phyloP scores from a whole-genome alignment of 495 filamentous ascomycete genomes.

The Lineolata rhizophorae region DNA sequence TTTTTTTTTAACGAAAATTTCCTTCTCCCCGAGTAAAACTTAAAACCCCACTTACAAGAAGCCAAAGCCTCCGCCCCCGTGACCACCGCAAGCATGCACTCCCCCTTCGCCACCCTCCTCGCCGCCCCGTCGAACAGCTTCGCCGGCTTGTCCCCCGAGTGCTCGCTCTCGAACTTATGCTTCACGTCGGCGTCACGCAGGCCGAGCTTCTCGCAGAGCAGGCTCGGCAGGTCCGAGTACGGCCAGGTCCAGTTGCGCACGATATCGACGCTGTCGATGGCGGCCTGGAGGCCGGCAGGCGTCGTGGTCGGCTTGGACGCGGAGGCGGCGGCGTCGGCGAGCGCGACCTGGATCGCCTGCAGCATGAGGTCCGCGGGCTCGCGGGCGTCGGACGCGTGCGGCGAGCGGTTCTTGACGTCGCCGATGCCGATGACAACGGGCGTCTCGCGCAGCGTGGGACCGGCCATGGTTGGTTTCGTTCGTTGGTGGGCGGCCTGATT shows the following conservation, averaged over 20 bases:
- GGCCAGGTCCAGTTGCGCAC: conserved; percentile 37
- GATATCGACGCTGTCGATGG: conserved; percentile 29
- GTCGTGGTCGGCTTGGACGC: too few relatives aligned
- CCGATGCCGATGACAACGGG: conserved; percentile 31
- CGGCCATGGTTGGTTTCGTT: too few relatives aligned
- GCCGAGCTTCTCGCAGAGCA: conserved; percentile 21
- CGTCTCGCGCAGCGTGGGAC: conserved; percentile 4
- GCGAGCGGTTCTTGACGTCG: conserved; percentile 28
- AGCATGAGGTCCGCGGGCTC: conserved; percentile 31
- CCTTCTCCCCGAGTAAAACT: not conserved
- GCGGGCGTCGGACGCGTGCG: conserved; percentile 25
- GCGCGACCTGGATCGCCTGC: conserved; percentile 22
- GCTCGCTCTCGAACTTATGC: conserved; percentile 23
- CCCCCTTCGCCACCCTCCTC: conserved; percentile 22
- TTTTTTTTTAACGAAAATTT: not conserved
- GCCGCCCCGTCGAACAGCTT: conserved; percentile 33
- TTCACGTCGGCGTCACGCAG: conserved; percentile 11
- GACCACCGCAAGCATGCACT: conserved; percentile 27
- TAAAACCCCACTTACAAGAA: conserved; percentile 19
- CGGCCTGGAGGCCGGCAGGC: conserved; percentile 19
- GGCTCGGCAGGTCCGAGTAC: conserved; percentile 26
- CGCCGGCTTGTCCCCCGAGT: conserved; percentile 31
- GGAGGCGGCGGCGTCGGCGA: conserved; percentile 17
- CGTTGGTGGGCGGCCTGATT: too few relatives aligned
- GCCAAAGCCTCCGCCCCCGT: conserved; percentile 34